Evolutionary conservation across 2,329 filamentous ascomycete species (phyloP).

Genomic region (Rutstroemia sp.): DNA sequence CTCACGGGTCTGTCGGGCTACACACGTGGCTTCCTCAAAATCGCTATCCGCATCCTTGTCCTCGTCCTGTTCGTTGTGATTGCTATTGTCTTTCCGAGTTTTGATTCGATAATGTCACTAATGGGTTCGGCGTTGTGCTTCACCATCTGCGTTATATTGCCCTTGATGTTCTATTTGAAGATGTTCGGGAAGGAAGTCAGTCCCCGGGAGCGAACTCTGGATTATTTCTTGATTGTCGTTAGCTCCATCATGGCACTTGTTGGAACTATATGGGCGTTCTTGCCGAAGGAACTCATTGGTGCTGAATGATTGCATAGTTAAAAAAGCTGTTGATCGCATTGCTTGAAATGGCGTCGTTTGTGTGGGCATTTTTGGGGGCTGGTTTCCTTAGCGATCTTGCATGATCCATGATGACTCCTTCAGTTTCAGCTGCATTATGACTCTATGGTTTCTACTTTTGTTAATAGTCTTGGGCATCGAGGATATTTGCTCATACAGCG

Average conservation of each 20-base stretch:
- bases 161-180: constrained; percentile 82
- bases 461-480: no score
- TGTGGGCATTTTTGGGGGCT: neutral
- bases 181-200: constrained; percentile 72
- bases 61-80: constrained; percentile 69
- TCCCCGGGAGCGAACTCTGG: constrained; percentile 52
- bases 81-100: constrained; percentile 60
- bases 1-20: constrained; percentile 48
- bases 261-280: constrained; percentile 81
- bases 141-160: constrained; percentile 87
- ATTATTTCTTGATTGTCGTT: constrained; percentile 61
- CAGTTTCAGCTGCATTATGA: no score
- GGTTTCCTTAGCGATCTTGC: no score
- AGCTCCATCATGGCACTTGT: constrained; percentile 64
- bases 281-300: constrained; percentile 69
- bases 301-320: constrained; percentile 31
- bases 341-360: neutral
- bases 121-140: constrained; percentile 88
- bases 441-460: no score
- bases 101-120: constrained; percentile 66
- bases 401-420: no score
- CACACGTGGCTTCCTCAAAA: constrained; percentile 51
- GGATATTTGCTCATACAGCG: no score
- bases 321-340: neutral
- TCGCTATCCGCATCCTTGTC: constrained; percentile 56